These are phyloP conservation scores for Trichophyton equinum DNA, from an alignment of 2,329 filamentous ascomycete genomes.

Conservation along the genomic window DNA sequence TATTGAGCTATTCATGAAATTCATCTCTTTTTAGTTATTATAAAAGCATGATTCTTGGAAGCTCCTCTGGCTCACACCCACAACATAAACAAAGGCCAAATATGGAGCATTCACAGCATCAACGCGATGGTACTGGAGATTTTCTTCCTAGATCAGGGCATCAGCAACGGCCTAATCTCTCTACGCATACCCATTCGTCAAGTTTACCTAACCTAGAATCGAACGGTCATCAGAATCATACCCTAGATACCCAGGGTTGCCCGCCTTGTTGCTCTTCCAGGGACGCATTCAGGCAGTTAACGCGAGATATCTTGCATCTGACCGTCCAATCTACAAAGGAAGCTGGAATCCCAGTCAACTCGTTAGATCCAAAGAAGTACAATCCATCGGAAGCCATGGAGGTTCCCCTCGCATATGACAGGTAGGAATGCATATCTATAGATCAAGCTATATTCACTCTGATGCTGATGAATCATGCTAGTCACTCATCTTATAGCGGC, in stretches of 20 bases:
- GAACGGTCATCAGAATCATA: background rate
- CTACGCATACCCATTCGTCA: conserved; percentile 5
- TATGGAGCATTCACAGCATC: conserved; percentile 1
- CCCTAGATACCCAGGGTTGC: background rate
- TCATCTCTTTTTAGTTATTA: background rate
- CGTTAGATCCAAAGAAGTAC: conserved; percentile 13
- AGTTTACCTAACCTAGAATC: conserved; percentile 1
- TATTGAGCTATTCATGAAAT: background rate
- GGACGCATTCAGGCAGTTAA: conserved; percentile 12
- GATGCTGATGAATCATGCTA: conserved; percentile 2
- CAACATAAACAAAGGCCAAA: background rate
- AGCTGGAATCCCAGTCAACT: conserved; percentile 1
- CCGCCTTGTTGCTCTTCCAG: conserved; percentile 8
- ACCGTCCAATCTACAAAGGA: conserved; percentile 9
- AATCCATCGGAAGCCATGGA: conserved; percentile 16
- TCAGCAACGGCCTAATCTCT: background rate
- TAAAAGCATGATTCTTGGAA: background rate
- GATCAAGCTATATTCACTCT: background rate
- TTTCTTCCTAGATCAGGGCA: background rate
- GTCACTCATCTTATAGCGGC: conserved; percentile 18
- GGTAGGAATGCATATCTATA: conserved; percentile 15
- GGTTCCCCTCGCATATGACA: conserved; percentile 21
- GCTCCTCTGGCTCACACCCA: background rate
- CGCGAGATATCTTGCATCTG: conserved; percentile 14
- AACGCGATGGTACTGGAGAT: background rate